Conservation (phyloP, 495 filamentous ascomycete genomes). For the Achaetomiella virescens region DNA sequence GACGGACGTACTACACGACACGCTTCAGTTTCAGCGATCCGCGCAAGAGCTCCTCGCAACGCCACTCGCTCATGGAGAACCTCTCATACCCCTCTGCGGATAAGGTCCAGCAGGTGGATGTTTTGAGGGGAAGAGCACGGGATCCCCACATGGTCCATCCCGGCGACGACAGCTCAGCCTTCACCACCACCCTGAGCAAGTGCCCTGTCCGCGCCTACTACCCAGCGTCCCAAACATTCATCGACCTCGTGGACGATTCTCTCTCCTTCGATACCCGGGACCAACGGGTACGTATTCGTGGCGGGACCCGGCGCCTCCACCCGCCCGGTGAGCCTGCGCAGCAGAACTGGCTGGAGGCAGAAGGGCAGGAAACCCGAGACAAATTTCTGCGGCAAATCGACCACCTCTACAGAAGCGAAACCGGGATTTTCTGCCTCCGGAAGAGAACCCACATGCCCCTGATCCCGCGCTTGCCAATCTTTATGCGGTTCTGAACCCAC, state of each 20-base stretch:
- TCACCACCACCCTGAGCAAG: slow-evolving; percentile 50
- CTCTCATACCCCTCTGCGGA: not conserved
- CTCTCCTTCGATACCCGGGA: slow-evolving; percentile 27
- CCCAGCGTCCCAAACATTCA: slow-evolving; percentile 49
- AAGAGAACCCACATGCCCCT: slow-evolving; percentile 31
- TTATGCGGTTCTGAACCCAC: slow-evolving; percentile 52
- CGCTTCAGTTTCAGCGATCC: slow-evolving; percentile 43
- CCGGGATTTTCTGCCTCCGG: slow-evolving; percentile 54
- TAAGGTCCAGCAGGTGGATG: slow-evolving; percentile 2
- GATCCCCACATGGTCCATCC: slow-evolving; percentile 26
- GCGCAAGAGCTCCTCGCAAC: not conserved
- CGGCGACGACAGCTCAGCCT: slow-evolving; percentile 34
- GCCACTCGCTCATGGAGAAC: not conserved
- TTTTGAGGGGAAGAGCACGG: not conserved
- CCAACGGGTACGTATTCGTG: slow-evolving; percentile 29
- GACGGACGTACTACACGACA: slow-evolving; percentile 64
- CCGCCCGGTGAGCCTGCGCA: slow-evolving; percentile 45
- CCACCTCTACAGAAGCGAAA: slow-evolving; percentile 41
- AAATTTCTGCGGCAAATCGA: slow-evolving; percentile 29
- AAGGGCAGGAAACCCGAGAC: not conserved
- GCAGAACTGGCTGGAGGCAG: not conserved
- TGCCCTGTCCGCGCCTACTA: slow-evolving; percentile 58
- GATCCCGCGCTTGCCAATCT: slow-evolving; percentile 39
- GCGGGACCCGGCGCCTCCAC: slow-evolving; percentile 39
- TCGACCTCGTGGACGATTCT: slow-evolving; percentile 62